Percentiles rank a stretch among this genome's conserved stretches.
Conservation (phyloP, 73 alveolate genomes). For the Tetrahymena thermophila region DNA sequence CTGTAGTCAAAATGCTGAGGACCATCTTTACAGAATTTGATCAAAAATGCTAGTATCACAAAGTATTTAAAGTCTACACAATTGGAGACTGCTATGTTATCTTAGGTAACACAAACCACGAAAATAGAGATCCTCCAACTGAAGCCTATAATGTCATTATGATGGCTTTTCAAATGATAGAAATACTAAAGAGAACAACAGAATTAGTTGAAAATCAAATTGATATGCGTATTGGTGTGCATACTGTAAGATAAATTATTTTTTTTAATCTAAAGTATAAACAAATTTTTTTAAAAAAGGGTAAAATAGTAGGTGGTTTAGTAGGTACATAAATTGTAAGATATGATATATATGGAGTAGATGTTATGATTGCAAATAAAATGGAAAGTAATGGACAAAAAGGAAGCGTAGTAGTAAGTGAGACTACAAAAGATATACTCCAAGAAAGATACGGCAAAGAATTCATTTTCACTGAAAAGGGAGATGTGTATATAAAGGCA, state of each 20-base stretch:
- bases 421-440: not conserved
- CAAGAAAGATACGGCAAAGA: not conserved
- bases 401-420: conserved; percentile 21
- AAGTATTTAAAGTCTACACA: conserved; percentile 36
- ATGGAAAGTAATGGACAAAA: conserved; percentile 39
- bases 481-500: conserved; percentile 14
- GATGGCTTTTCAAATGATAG: conserved; percentile 35
- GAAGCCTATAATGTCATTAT: conserved; percentile 31
- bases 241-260: conserved; percentile 2
- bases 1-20: conserved; percentile 25
- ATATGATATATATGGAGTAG: conserved; percentile 39
- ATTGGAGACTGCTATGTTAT: conserved; percentile 49
- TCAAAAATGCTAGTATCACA: conserved; percentile 18
- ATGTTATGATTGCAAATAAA: conserved; percentile 34
- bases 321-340: conserved; percentile 41
- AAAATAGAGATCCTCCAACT: conserved; percentile 22
- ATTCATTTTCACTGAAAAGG: conserved; percentile 10
- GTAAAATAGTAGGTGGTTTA: conserved; percentile 41
- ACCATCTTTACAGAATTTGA: conserved; percentile 36
- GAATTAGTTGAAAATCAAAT: conserved; percentile 21
- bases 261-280: not conserved
- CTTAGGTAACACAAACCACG: conserved; percentile 21
- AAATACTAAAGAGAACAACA: conserved; percentile 7
- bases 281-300: not conserved
- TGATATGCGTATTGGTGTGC: conserved; percentile 41